phyloP scores from a whole-genome alignment of 768 basidiomycete genomes.

The Mrakia frigida region DNA sequence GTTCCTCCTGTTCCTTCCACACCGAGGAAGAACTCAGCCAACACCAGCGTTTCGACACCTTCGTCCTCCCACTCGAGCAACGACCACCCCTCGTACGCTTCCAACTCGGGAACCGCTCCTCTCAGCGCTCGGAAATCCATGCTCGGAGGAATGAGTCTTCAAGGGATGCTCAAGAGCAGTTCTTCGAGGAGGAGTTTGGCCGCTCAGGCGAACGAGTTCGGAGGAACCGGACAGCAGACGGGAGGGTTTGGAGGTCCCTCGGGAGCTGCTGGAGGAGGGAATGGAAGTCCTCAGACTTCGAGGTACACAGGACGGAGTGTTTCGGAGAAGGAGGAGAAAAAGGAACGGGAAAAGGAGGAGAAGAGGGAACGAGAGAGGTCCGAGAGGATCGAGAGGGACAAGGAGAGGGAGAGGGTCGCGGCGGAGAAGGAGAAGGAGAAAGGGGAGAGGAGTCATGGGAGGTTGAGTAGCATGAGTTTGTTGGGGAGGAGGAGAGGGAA shows the following conservation, averaged over 20 bases:
- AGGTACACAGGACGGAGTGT: background rate
- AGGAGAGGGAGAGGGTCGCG: constrained; percentile 35
- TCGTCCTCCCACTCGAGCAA: background rate
- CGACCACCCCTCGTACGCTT: constrained; percentile 39
- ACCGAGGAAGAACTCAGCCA: constrained; percentile 36
- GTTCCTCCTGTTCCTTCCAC: constrained; percentile 54
- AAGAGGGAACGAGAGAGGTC: constrained; percentile 45
- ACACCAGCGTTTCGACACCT: constrained; percentile 13
- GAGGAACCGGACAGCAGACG: constrained; percentile 30
- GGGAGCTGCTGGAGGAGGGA: background rate
- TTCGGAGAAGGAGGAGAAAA: background rate
- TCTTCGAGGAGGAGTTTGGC: constrained; percentile 20
- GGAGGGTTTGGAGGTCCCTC: background rate
- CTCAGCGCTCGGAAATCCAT: constrained; percentile 40
- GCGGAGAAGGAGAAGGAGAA: constrained; percentile 65
- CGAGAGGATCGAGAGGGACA: constrained; percentile 54
- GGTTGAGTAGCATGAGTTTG: constrained; percentile 78
- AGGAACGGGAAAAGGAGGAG: background rate
- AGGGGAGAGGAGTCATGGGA: constrained; percentile 60
- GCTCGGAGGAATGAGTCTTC: constrained; percentile 39
- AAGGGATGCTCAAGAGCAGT: constrained; percentile 29
- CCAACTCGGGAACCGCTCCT: constrained; percentile 35
- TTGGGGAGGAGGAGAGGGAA: constrained; percentile 89
- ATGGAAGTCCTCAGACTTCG: background rate
- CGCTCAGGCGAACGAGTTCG: constrained; percentile 35